These are phyloP conservation scores for Camelina laxa DNA, from an alignment of 345 rosid species.

Conservation along the genomic window DNA sequence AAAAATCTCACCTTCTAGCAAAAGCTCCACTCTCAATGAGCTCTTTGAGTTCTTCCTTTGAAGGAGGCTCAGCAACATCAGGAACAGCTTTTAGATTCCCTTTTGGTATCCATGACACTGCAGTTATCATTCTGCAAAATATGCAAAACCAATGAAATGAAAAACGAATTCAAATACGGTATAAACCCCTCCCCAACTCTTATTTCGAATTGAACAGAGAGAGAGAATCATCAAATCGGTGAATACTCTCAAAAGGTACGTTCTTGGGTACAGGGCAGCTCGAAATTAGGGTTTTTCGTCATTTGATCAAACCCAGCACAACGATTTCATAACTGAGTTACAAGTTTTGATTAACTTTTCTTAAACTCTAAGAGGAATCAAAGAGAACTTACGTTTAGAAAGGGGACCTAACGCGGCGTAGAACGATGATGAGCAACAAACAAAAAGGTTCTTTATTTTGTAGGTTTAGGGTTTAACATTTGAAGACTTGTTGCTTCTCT, in stretches of 20 bases:
- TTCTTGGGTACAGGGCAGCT: not conserved
- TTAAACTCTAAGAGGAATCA: conserved; percentile 2
- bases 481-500: conserved; percentile 12
- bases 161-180: not conserved
- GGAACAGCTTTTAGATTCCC: conserved; percentile 74
- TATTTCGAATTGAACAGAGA: not conserved
- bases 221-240: not conserved
- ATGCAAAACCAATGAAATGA: not conserved
- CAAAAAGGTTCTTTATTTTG: not conserved
- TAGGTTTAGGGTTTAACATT: conserved; percentile 35
- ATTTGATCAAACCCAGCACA: not conserved
- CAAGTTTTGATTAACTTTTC: not conserved
- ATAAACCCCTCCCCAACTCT: not conserved
- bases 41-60: conserved; percentile 81
- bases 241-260: not conserved
- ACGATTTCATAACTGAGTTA: not conserved
- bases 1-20: conserved; percentile 48
- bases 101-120: conserved; percentile 91
- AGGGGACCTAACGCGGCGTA: not conserved
- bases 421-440: not conserved
- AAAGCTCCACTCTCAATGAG: conserved; percentile 64
- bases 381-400: conserved; percentile 30
- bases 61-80: conserved; percentile 71
- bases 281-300: not conserved
- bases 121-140: conserved; percentile 67